Evolutionary conservation across 2,329 filamentous ascomycete genomes (phyloP).

Genomic region (Fusarium sororula): DNA sequence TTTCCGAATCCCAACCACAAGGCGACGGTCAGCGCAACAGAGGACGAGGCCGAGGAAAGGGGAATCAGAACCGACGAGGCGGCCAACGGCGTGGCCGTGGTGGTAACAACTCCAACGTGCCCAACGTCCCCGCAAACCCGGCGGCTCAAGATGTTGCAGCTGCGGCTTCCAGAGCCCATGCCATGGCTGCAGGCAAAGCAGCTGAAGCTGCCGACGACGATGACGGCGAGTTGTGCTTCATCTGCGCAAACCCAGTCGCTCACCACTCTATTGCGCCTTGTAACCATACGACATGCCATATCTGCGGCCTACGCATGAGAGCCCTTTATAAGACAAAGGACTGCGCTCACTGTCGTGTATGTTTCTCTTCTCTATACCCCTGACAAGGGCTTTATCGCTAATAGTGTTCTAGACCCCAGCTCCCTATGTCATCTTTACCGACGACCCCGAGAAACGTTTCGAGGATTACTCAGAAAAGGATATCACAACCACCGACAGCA

Average conservation of each 20-base stretch:
- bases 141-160: conserved; percentile 46
- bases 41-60: conserved; percentile 54
- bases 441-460: conserved; percentile 81
- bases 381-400: conserved; percentile 11
- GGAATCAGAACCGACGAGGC: conserved; percentile 50
- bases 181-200: conserved; percentile 40
- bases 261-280: conserved; percentile 92
- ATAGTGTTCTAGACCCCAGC: conserved; percentile 66
- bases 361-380: conserved; percentile 41
- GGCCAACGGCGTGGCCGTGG: conserved; percentile 47
- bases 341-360: conserved; percentile 92
- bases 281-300: conserved; percentile 96
- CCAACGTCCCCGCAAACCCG: conserved; percentile 39
- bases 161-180: conserved; percentile 50
- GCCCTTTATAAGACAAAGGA: conserved; percentile 96
- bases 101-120: conserved; percentile 32
- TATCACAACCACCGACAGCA: conserved; percentile 81
- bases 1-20: conserved; percentile 34
- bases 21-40: conserved; percentile 47
- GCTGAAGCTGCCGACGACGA: conserved; percentile 53
- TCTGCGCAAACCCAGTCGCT: conserved; percentile 89
- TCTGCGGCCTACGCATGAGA: conserved; percentile 89
- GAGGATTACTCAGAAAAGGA: conserved; percentile 81
- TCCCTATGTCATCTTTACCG: conserved; percentile 89
- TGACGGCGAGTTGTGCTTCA: conserved; percentile 92